Evolutionary conservation across 768 basidiomycete species (phyloP), one percentile per base, ranked within the genome.

Genomic region (Kwoniella newhampshirensis): DNA sequence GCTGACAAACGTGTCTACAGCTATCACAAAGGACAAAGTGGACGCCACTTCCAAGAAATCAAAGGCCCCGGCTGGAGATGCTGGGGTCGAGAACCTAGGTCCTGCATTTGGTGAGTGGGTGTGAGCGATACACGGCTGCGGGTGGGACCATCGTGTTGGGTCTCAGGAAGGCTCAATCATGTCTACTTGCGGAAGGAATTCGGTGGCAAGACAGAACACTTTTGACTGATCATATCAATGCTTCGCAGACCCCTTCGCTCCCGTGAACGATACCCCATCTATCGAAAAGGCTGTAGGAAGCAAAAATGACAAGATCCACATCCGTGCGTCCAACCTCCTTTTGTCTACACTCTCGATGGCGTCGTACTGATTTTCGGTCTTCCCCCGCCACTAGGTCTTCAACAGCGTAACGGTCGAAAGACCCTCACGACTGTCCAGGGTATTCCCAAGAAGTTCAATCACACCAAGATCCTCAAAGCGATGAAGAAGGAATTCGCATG

Each of bases 401-500:
- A 99, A 79, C 96, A 99, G 79, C 85, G 96, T 75, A 99, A 98
- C 84, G 96, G 96, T 62, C 84, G 96, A 74, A 99, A 99, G 83
- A 96, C 92, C 60, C 79, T 97, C 81, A 99, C 96, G 39, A 99
- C 93, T 57, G 82, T 98, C 67, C 93, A 98, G 79, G 96, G 96
- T 61, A 78, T 99, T 65, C 89, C 90, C 53, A 91, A 88, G 79
- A 85, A 92, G 80, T 97, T 94, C 79, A 91, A 97, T 78, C 83
- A 86, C 66, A 98, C 96, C 86, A 99, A 98, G 81, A 83, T 99
- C 64, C 82, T 98, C 78, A 98, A 98, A 78, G 92, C 89, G 13
- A 96, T 98, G 82, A 99, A 98, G 84, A 99, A 97, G 91, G 91
- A 96, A 82, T 96, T 97, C 68, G 93, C 93, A 64, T 97, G 93